Conservation (phyloP, 345 rosid species). For the Geranium rotundifolium region DNA sequence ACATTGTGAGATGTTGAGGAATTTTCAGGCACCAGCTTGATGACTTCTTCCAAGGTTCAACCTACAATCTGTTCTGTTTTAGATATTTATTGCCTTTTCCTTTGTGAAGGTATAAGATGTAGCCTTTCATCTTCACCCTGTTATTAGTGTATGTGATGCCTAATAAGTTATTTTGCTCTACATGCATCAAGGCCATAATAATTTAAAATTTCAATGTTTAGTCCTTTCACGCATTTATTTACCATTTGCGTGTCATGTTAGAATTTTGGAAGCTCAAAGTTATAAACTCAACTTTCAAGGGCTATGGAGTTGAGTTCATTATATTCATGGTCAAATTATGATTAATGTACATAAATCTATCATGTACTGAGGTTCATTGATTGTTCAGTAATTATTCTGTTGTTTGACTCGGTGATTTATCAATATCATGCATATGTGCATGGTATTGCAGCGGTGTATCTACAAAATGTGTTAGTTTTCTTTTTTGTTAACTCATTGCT, state of each 20-base stretch:
- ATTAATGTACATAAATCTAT: too few relatives aligned
- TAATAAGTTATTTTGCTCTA: background rate
- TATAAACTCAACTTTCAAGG: too few relatives aligned
- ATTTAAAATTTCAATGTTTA: background rate
- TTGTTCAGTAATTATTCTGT: background rate
- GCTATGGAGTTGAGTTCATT: too few relatives aligned
- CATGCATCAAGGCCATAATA: background rate
- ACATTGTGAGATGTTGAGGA: slow-evolving; percentile 58
- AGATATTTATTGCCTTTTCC: background rate
- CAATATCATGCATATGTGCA: background rate
- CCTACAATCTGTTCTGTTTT: background rate
- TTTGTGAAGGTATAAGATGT: background rate
- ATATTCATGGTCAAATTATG: too few relatives aligned
- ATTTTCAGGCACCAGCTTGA: slow-evolving; percentile 41
- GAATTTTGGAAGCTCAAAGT: too few relatives aligned
- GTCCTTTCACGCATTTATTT: too few relatives aligned
- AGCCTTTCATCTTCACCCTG: background rate
- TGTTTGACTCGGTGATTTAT: background rate
- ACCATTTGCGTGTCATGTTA: too few relatives aligned
- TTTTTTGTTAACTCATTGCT: too few relatives aligned
- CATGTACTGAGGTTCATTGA: too few relatives aligned
- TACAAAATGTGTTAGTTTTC: too few relatives aligned
- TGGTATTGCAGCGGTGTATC: too few relatives aligned
- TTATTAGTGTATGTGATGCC: background rate
- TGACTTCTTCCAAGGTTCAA: slow-evolving; percentile 2